Evolutionary conservation across 2,329 filamentous ascomycete species (phyloP), one percentile per base, ranked within the genome.

Genomic region (Beauveria pseudobassiana): DNA sequence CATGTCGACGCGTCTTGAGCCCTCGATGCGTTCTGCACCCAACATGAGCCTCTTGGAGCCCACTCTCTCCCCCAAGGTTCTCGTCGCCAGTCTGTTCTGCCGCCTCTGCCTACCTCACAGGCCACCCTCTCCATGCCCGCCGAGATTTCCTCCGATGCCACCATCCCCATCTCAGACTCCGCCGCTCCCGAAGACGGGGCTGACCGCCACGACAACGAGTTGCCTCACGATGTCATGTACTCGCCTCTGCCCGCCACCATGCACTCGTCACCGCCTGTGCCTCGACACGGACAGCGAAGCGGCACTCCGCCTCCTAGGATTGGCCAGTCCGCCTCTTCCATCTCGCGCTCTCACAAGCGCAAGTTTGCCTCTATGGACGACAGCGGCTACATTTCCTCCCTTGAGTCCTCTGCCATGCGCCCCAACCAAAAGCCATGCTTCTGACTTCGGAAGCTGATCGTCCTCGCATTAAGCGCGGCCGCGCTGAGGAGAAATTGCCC

Each of bases 361-460:
- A 93, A 91, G 73, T 85, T 89, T 69, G 84, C 84, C 34, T 88
- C 89, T 14, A 88, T 96, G 79, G 91, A 84, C 69, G 95, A 99
- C 74, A 98, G 93, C 72, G 95, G 95, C 46, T 99, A 98, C 75
- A 96, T 96, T 72, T 98, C 95, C 1, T 97, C 93, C 0, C 82
- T 98, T 20, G 93, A 97, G 68, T 98, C 95, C 3, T 98, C 95
- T 0, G 91, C 83, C 16, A 83, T 91, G 72, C 85, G 93, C 63
- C 87, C 89, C 53, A 59, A 87, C 65, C 83, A 85, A 65, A 84
- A 63, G 78, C 78, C 18, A 80, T 85, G 62, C 80, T 90, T 20
- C 80, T 91, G 49, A 91, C 88, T 4, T 93, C 91, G 0, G 92
- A 96, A 69, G 83, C 87, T 58, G 89, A 92, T 67, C 87, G 87